Evolutionary conservation across 129 eudicot species (phyloP).

Genomic region (Helianthus tuberosus): DNA sequence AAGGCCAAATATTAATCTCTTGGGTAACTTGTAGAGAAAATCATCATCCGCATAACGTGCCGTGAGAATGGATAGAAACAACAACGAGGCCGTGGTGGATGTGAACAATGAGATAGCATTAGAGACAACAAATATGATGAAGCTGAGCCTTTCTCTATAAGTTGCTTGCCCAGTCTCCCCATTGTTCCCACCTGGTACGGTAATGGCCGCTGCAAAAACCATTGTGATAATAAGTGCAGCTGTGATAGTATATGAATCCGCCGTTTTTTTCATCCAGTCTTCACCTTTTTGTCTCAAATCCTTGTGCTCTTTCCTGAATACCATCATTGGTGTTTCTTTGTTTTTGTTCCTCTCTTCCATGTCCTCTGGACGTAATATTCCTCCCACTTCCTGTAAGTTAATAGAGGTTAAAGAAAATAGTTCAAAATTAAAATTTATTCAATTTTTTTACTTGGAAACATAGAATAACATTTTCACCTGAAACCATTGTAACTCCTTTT

Average conservation of each 20-base stretch:
- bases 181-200: neutral
- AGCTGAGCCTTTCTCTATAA: neutral
- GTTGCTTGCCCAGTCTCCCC: neutral
- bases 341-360: neutral
- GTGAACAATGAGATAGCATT: neutral
- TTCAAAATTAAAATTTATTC: too few relatives aligned
- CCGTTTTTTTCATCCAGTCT: neutral
- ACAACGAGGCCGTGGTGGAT: neutral
- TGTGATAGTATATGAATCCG: neutral
- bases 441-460: neutral
- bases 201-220: neutral
- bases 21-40: neutral
- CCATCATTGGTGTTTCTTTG: neutral
- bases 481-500: conserved; percentile 27
- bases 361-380: neutral
- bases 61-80: neutral
- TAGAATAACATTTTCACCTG: conserved; percentile 12
- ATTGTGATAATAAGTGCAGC: neutral
- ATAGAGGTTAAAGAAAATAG: too few relatives aligned
- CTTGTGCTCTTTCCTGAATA: neutral
- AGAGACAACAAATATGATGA: neutral
- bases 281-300: neutral
- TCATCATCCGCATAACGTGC: neutral
- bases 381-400: neutral
- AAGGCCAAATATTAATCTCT: neutral